Evolutionary conservation across 345 rosid species (phyloP), one percentile per base, ranked within the genome.

Genomic region (Pugionium cornutum): DNA sequence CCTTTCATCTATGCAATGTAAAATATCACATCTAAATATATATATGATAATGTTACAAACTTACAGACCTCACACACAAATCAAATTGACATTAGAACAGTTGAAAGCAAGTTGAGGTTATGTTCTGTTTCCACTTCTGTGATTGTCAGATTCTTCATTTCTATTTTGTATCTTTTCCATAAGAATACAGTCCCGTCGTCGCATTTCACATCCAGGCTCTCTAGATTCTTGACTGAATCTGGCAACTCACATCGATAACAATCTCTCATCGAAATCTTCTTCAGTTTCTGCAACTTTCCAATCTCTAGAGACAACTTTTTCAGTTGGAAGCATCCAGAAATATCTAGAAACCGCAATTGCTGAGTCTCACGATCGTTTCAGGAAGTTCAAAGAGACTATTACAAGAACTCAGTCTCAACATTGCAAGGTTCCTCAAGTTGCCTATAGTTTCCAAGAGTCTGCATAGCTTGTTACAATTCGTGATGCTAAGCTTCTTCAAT

Each of bases 381-480:
- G 89, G 87, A n/a, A 87, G 66, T 55, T 32, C 78, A 26, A 40
- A 2, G 48, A 87, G 73, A 32, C 31, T 59, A 11, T n/a, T 72
- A 42, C 94, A 89, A 2, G 84, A 77, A 69, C 67, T 40, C 2
- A 89, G 74, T 59, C 85, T 78, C 26, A 83, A 36, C 72, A 47
- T 58, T 59, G 84, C 70, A 3, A 89, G 74, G 33, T 78, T 76
- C 10, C 5, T 50, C 54, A 83, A 70, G 28, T 74, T 73, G 4
- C 81, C 73, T 0, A 84, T 78, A 58, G 53, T 63, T 28, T 66
- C 64, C 0, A 79, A 81, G 52, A 86, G 50, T 31, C 55, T 9
- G 1, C 66, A 28, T 7, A 89, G 63, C 45, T 78, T 80, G 68
- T 78, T 86, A 72, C 94, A 89, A 9, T 83, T 76, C 7, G 84